A percentile compares a stretch with the other conserved stretches of the same genome.
Conservation (phyloP, 495 filamentous ascomycete genomes). For the Chaetomium cochliodes region DNA sequence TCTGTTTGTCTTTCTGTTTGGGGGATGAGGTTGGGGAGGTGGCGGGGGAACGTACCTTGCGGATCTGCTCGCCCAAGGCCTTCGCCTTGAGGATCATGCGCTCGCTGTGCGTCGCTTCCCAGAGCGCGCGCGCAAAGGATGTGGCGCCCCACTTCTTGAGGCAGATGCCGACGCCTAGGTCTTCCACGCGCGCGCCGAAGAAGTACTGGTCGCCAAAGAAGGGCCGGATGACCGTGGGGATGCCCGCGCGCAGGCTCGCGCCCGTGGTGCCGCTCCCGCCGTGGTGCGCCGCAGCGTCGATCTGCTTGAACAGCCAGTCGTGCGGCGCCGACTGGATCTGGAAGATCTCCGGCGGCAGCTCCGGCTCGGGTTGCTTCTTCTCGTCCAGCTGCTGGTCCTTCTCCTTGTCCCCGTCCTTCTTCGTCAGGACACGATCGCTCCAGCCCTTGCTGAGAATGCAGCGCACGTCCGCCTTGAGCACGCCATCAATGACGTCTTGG, state of each 20-base stretch:
- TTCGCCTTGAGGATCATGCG: constrained; percentile 85
- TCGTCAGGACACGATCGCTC: constrained; percentile 69
- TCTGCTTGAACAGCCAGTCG: constrained; percentile 92
- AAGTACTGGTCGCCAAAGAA: constrained; percentile 99
- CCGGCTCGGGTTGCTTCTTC: constrained; percentile 57
- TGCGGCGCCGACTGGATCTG: constrained; percentile 91
- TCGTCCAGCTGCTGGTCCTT: constrained; percentile 3
- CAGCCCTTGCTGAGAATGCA: constrained; percentile 98
- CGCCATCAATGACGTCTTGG: constrained; percentile 82
- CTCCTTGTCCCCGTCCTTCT: constrained; percentile 40
- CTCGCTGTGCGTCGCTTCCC: constrained; percentile 84
- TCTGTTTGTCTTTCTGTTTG: too few species aligned
- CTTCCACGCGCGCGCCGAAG: constrained; percentile 84
- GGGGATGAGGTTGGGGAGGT: neutral
- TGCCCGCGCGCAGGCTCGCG: constrained; percentile 84
- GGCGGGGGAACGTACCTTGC: constrained; percentile 60
- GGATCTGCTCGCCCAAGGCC: constrained; percentile 79
- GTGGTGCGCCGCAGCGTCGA: constrained; percentile 93
- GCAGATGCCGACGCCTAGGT: constrained; percentile 86
- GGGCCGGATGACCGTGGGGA: constrained; percentile 92
- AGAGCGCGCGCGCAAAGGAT: constrained; percentile 80
- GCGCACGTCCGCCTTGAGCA: constrained; percentile 86
- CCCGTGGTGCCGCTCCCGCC: constrained; percentile 95
- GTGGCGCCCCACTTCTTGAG: constrained; percentile 84
- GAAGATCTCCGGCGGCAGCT: constrained; percentile 75